phyloP scores from a whole-genome alignment of 1,284 basidiomycete species.

The Kwoniella shivajii region DNA sequence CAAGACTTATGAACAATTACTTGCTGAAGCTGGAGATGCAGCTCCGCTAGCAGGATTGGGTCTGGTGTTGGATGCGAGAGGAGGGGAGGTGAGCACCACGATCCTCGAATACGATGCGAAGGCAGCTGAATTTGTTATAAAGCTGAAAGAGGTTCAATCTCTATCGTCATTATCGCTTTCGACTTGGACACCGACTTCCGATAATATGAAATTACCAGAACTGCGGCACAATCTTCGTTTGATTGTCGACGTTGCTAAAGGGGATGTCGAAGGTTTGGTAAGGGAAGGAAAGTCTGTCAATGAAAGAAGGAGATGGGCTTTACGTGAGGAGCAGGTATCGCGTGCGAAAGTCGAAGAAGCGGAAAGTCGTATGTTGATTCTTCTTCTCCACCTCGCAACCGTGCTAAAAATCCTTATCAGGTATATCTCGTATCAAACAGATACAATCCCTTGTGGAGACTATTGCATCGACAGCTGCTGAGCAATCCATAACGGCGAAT shows the following conservation, averaged over 20 bases:
- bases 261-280: conserved; percentile 81
- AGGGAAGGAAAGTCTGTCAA: conserved; percentile 82
- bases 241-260: conserved; percentile 77
- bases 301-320: conserved; percentile 72
- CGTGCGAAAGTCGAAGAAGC: conserved; percentile 68
- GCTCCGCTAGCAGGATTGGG: conserved; percentile 65
- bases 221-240: conserved; percentile 91
- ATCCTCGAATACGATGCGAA: not conserved
- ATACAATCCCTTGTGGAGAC: conserved; percentile 72
- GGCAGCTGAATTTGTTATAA: conserved; percentile 2
- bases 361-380: conserved; percentile 26
- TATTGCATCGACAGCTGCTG: conserved; percentile 66
- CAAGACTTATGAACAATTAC: conserved; percentile 92
- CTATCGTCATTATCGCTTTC: conserved; percentile 75
- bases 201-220: conserved; percentile 86
- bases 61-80: conserved; percentile 90
- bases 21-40: conserved; percentile 71
- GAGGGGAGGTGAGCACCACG: conserved; percentile 75
- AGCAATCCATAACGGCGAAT: conserved; percentile 61
- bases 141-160: conserved; percentile 81
- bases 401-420: conserved; percentile 40
- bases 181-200: conserved; percentile 80
- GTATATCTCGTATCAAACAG: conserved; percentile 73
- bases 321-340: conserved; percentile 64
- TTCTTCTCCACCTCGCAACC: not conserved